A percentile compares a stretch with the other conserved stretches of the same genome.
Evolutionary conservation across 805 yeast genomes (phyloP).

Genomic region (Pichia insulana): DNA sequence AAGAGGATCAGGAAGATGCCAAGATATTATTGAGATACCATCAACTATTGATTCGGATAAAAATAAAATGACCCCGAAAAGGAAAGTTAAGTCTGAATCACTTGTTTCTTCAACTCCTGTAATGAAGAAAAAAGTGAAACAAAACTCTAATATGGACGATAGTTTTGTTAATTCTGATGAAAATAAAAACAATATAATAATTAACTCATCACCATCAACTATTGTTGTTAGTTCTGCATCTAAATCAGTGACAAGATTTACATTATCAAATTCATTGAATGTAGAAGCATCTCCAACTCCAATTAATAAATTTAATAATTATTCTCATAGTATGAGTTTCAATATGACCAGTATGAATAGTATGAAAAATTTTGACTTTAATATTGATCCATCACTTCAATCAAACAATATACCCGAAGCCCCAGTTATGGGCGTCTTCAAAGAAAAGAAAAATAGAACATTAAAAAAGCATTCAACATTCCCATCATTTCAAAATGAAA

Average conservation of each 20-base stretch:
- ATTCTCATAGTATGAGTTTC: not conserved
- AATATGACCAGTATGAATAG: not conserved
- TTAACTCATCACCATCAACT: slow-evolving; percentile 29
- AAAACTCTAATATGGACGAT: not conserved
- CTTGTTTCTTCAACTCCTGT: not conserved
- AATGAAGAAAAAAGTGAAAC: not conserved
- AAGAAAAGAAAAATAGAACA: slow-evolving; percentile 3
- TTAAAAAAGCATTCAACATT: slow-evolving; percentile 1
- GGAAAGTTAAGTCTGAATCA: not conserved
- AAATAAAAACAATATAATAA: not conserved
- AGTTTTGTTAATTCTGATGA: not conserved
- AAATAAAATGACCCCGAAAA: too few relatives aligned
- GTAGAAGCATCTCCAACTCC: slow-evolving; percentile 27
- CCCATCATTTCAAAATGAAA: not conserved
- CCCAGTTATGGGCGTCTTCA: slow-evolving; percentile 24
- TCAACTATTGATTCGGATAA: not conserved
- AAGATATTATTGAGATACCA: not conserved
- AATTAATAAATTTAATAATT: slow-evolving; percentile 18
- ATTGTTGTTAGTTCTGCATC: slow-evolving; percentile 24
- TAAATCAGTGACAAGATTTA: slow-evolving; percentile 10
- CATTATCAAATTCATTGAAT: slow-evolving; percentile 1
- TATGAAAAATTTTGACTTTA: not conserved
- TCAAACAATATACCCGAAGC: slow-evolving; percentile 1
- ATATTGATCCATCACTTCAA: not conserved
- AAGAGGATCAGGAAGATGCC: not conserved